phyloP scores from a whole-genome alignment of 2,329 filamentous ascomycete species.

The Pseudogymnoascus sp. region DNA sequence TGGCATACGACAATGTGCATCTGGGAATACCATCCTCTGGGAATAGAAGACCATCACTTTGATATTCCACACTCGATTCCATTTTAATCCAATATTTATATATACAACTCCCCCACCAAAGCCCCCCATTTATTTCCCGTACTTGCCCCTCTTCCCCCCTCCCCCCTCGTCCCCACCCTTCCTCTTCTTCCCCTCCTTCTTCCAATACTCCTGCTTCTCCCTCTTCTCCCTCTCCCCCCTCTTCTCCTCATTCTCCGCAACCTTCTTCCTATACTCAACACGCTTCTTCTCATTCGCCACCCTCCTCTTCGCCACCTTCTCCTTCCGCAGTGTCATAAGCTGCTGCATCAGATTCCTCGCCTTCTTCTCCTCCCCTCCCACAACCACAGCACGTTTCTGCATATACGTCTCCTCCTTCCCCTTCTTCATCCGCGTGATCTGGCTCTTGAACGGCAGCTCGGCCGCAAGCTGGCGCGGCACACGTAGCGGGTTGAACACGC shows the following conservation, averaged over 20 bases:
- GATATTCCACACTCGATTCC: neutral
- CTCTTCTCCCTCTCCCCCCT: slow-evolving; percentile 78
- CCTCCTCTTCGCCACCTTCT: slow-evolving; percentile 74
- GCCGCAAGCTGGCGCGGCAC: slow-evolving; percentile 75
- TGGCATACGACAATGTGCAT: neutral
- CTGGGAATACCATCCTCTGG: neutral
- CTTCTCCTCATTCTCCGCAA: slow-evolving; percentile 76
- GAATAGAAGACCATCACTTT: neutral
- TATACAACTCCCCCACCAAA: neutral
- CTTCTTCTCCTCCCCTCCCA: slow-evolving; percentile 78
- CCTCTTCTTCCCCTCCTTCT: slow-evolving; percentile 76
- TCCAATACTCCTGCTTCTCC: slow-evolving; percentile 90
- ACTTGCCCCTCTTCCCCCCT: slow-evolving; percentile 30
- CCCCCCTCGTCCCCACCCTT: slow-evolving; percentile 45
- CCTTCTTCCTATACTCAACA: slow-evolving; percentile 70
- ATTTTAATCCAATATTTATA: slow-evolving; percentile 1
- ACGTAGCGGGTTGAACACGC: slow-evolving; percentile 66
- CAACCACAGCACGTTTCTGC: slow-evolving; percentile 89
- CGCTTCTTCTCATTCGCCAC: slow-evolving; percentile 84
- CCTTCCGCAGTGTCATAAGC: slow-evolving; percentile 80
- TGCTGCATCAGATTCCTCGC: slow-evolving; percentile 87
- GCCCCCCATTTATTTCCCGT: neutral
- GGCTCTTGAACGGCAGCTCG: slow-evolving; percentile 83
- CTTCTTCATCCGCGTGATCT: slow-evolving; percentile 73
- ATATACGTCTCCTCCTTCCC: slow-evolving; percentile 79